Evolutionary conservation across 1,139 yeast genomes (phyloP).

Genomic region (Blastobotrys buckinghamii): DNA sequence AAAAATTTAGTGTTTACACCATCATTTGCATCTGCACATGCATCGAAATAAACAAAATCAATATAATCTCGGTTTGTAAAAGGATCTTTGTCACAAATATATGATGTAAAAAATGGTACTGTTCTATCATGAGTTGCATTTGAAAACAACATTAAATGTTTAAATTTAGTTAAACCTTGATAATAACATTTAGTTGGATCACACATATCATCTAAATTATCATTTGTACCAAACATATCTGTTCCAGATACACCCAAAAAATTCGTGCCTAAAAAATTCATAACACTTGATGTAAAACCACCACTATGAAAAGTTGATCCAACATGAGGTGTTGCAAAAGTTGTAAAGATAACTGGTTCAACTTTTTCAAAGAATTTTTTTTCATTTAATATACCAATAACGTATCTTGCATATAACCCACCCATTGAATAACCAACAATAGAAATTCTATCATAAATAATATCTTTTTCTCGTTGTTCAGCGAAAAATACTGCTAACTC

Average conservation of each 20-base stretch:
- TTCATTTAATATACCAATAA: conserved; percentile 60
- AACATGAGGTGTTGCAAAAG: conserved; percentile 79
- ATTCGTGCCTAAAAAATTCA: conserved; percentile 56
- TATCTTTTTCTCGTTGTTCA: conserved; percentile 12
- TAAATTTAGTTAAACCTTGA: conserved; percentile 52
- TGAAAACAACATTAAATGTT: conserved; percentile 56
- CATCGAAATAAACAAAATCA: conserved; percentile 17
- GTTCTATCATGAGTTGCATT: conserved; percentile 72
- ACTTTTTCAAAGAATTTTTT: conserved; percentile 46
- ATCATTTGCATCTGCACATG: conserved; percentile 1
- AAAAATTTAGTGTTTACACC: conserved; percentile 17
- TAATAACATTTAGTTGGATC: conserved; percentile 47
- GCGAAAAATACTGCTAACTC: conserved; percentile 36
- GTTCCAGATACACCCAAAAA: conserved; percentile 69
- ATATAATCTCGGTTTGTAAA: conserved; percentile 30
- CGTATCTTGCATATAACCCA: conserved; percentile 71
- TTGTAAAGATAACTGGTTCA: conserved; percentile 44
- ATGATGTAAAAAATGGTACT: conserved; percentile 52
- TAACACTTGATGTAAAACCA: conserved; percentile 39
- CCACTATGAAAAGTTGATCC: conserved; percentile 51
- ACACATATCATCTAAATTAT: conserved; percentile 45
- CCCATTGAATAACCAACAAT: conserved; percentile 80
- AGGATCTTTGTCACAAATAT: conserved; percentile 43
- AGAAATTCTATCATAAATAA: conserved; percentile 41
- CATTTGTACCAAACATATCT: conserved; percentile 54